Evolutionary conservation across 768 basidiomycete genomes (phyloP).

Genomic region (Lentinula lateritia): DNA sequence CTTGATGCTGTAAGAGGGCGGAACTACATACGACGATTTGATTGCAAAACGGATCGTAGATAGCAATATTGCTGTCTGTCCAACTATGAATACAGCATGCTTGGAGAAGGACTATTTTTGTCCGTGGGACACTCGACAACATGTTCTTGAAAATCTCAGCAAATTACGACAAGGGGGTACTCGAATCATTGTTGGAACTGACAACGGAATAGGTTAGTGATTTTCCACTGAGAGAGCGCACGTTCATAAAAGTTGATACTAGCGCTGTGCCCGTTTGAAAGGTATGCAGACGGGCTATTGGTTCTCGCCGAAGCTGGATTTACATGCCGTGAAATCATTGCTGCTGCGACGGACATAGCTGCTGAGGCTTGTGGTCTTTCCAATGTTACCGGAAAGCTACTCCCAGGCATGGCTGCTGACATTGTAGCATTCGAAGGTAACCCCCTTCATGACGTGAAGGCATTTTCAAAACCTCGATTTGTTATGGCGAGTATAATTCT

Average conservation of each 20-base stretch:
- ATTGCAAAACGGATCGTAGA: background rate
- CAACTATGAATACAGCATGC: slow-evolving; percentile 6
- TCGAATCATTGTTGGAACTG: slow-evolving; percentile 1
- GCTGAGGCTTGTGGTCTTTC: slow-evolving; percentile 1
- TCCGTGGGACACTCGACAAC: slow-evolving; percentile 3
- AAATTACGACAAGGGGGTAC: background rate
- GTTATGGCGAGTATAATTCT: background rate
- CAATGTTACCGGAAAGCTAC: background rate
- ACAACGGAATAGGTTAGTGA: slow-evolving; percentile 2
- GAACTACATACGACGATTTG: background rate
- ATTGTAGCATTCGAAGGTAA: slow-evolving; percentile 5
- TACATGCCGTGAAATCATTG: slow-evolving; percentile 1
- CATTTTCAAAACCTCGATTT: background rate
- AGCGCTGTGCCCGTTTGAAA: slow-evolving; percentile 1
- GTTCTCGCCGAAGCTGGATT: slow-evolving; percentile 3
- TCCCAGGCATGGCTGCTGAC: slow-evolving; percentile 1
- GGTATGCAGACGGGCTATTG: slow-evolving; percentile 2
- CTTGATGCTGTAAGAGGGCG: background rate
- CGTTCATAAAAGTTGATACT: background rate
- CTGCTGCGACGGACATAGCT: slow-evolving; percentile 1
- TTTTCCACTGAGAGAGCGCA: background rate
- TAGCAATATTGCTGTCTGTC: slow-evolving; percentile 1
- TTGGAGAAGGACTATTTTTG: slow-evolving; percentile 5
- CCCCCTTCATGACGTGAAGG: background rate
- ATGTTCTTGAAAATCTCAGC: background rate